Percentiles rank a stretch among this genome's conserved stretches.
These are phyloP conservation scores for Truncatella angustata DNA, from an alignment of 2,329 filamentous ascomycete species.

Conservation along the genomic window DNA sequence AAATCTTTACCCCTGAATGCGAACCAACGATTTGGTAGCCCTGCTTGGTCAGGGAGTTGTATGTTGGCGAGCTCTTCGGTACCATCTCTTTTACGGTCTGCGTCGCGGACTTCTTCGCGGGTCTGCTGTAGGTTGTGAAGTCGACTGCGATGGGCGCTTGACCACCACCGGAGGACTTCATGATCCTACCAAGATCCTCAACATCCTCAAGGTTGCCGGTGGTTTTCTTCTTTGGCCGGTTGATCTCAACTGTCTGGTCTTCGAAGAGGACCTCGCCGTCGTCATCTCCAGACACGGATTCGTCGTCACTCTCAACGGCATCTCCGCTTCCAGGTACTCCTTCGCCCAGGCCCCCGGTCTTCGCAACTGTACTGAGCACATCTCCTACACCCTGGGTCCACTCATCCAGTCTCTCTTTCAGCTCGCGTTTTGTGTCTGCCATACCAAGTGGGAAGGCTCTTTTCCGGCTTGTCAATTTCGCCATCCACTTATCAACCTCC, in stretches of 20 bases:
- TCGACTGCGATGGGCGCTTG: constrained; percentile 70
- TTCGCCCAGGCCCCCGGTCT: constrained; percentile 58
- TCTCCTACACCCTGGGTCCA: constrained; percentile 77
- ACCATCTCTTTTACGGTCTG: constrained; percentile 84
- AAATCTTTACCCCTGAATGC: constrained; percentile 96
- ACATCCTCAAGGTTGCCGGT: constrained; percentile 66
- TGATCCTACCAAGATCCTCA: constrained; percentile 74
- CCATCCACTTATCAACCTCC: constrained; percentile 93
- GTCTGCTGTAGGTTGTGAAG: constrained; percentile 72
- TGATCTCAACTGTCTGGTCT: constrained; percentile 39
- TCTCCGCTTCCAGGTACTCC: constrained; percentile 78
- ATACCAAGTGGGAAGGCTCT: constrained; percentile 86
- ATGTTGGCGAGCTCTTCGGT: constrained; percentile 83
- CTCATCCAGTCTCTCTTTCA: constrained; percentile 64
- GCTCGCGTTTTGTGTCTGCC: constrained; percentile 80
- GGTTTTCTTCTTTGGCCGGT: constrained; percentile 38
- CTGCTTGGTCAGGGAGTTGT: constrained; percentile 88
- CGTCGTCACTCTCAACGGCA: constrained; percentile 79
- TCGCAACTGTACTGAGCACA: constrained; percentile 62
- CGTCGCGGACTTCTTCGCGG: constrained; percentile 44
- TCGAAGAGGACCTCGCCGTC: constrained; percentile 52
- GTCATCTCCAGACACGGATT: constrained; percentile 61
- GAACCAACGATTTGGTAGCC: constrained; percentile 94
- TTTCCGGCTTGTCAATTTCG: constrained; percentile 84
- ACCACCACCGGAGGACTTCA: constrained; percentile 46